Evolutionary conservation across 805 yeast genomes (phyloP).

Genomic region (Ogataea ramenticola): DNA sequence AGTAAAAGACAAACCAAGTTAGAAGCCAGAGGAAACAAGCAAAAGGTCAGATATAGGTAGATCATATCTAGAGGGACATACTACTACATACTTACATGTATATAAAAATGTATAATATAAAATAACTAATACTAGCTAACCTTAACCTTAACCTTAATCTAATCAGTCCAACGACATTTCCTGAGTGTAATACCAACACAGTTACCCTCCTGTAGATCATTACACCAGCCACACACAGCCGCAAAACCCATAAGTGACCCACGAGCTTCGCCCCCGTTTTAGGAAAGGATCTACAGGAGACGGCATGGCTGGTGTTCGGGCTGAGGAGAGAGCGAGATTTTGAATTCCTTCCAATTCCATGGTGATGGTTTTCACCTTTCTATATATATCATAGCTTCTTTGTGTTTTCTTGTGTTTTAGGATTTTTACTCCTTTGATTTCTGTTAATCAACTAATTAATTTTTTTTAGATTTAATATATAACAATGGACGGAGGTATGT

Average conservation of each 20-base stretch:
- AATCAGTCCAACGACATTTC: too few relatives aligned
- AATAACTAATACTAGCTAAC: too few relatives aligned
- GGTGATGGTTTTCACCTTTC: not conserved
- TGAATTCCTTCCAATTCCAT: not conserved
- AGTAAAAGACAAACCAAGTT: conserved; percentile 32
- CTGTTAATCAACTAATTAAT: conserved; percentile 3
- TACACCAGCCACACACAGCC: not conserved
- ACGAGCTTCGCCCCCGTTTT: too few relatives aligned
- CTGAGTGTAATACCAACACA: too few relatives aligned
- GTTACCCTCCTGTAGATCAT: too few relatives aligned
- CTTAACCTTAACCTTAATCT: too few relatives aligned
- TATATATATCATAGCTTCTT: not conserved
- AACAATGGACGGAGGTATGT: conserved; percentile 59
- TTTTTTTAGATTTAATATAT: conserved; percentile 10
- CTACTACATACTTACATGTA: not conserved
- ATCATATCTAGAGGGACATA: not conserved
- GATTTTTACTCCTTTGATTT: conserved; percentile 6
- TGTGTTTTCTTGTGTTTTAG: conserved; percentile 7
- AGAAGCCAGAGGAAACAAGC: conserved; percentile 26
- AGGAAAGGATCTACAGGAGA: too few relatives aligned
- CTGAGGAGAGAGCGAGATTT: too few relatives aligned
- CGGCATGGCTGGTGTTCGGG: too few relatives aligned
- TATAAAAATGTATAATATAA: not conserved
- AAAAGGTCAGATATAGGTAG: conserved; percentile 7
- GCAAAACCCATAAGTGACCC: too few relatives aligned